These are phyloP conservation scores for Rosellinia necatrix DNA, from an alignment of 2,329 filamentous ascomycete genomes.

Conservation along the genomic window DNA sequence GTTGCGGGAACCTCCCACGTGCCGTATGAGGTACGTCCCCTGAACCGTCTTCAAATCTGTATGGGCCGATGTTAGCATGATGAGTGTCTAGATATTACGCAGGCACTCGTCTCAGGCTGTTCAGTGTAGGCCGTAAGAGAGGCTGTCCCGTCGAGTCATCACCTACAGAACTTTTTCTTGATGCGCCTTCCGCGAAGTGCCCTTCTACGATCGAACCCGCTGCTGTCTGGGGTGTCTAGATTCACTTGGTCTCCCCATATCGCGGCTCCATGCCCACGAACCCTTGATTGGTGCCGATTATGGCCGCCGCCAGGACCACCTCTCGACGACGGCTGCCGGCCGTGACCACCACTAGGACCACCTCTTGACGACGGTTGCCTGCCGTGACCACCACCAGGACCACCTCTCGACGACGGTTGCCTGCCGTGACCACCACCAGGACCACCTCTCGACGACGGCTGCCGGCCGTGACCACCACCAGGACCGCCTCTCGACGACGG, in stretches of 20 bases:
- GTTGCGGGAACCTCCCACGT: background rate
- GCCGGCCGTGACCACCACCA: background rate
- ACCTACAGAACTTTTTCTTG: conserved; percentile 14
- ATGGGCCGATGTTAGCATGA: background rate
- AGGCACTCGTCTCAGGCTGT: too few relatives aligned
- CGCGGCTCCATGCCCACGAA: too few relatives aligned
- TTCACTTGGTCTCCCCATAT: background rate
- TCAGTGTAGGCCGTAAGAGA: too few relatives aligned
- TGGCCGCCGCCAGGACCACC: too few relatives aligned
- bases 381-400: background rate
- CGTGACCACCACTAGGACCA: background rate
- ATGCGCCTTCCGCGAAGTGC: background rate
- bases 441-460: background rate
- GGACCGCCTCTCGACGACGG: too few relatives aligned
- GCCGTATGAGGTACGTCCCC: background rate
- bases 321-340: background rate
- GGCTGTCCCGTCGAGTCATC: too few relatives aligned
- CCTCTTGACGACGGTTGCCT: too few relatives aligned
- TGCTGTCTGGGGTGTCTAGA: background rate
- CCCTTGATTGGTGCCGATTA: too few relatives aligned
- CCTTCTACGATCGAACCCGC: background rate
- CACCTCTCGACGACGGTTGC: too few relatives aligned
- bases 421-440: too few relatives aligned
- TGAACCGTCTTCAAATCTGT: conserved; percentile 1
- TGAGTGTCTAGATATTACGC: background rate